Conservation (phyloP, 495 filamentous ascomycete genomes). For the Bombardia bombarda region DNA sequence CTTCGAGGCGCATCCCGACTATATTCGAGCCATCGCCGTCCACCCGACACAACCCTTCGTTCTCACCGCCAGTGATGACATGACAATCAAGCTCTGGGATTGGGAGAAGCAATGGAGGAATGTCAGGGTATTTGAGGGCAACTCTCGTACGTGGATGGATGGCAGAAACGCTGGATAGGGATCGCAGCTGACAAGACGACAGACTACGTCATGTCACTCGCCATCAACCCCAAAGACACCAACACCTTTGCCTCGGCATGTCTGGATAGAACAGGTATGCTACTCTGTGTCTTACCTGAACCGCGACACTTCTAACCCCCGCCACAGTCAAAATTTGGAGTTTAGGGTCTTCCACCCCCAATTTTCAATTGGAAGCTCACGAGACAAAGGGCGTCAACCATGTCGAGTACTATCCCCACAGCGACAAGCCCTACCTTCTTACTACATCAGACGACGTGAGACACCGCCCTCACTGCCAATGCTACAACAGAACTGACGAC, state of each 20-base stretch:
- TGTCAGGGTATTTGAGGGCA: conserved; percentile 96
- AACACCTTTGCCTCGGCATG: conserved; percentile 97
- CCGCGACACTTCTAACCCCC: conserved; percentile 1
- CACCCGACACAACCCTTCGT: conserved; percentile 95
- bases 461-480: too few species aligned
- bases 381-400: conserved; percentile 98
- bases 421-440: conserved; percentile 93
- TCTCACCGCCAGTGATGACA: conserved; percentile 95
- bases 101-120: conserved; percentile 99
- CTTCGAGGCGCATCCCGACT: conserved; percentile 98
- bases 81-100: conserved; percentile 99
- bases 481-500: not conserved
- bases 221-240: conserved; percentile 99
- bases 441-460: conserved; percentile 82
- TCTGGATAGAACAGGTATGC: conserved; percentile 90
- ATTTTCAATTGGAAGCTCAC: conserved; percentile 94
- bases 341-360: conserved; percentile 79
- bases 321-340: conserved; percentile 88
- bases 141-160: conserved; percentile 51
- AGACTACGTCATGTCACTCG: conserved; percentile 81
- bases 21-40: conserved; percentile 96
- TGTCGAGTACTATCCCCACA: conserved; percentile 94
- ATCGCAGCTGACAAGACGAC: conserved; percentile 5
- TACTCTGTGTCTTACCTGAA: too few species aligned
- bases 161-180: too few species aligned